These are phyloP conservation scores for Lolium perenne DNA, from an alignment of 176 grass and related monocot species.

Conservation along the genomic window DNA sequence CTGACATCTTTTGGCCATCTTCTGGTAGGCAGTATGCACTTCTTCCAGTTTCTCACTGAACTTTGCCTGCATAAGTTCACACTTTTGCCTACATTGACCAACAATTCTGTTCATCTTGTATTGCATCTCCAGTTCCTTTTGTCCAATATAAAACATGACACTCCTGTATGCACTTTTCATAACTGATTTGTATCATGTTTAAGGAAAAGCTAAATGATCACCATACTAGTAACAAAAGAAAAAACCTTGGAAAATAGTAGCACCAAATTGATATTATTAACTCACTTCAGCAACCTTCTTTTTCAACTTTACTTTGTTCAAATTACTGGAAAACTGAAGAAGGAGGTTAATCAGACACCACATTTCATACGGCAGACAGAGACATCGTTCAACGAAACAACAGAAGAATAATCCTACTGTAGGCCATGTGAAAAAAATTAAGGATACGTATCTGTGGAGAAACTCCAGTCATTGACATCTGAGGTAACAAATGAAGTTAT, in stretches of 20 bases:
- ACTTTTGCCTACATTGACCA: conserved; percentile 80
- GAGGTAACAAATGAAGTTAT: conserved; percentile 45
- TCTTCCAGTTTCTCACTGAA: conserved; percentile 91
- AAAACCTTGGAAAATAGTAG: neutral
- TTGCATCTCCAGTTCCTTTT: conserved; percentile 94
- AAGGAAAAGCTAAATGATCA: conserved; percentile 38
- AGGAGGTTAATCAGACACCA: conserved; percentile 8
- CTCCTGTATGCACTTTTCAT: conserved; percentile 91
- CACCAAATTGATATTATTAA: conserved; percentile 44
- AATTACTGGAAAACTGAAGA: conserved; percentile 8
- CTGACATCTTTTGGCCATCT: conserved; percentile 88
- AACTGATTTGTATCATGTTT: conserved; percentile 56
- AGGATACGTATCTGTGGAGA: conserved; percentile 92
- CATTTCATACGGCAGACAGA: neutral
- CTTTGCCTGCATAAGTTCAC: conserved; percentile 82
- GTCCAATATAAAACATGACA: conserved; percentile 91
- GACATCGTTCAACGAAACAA: conserved; percentile 21
- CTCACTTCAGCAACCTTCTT: neutral
- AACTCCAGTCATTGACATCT: conserved; percentile 91
- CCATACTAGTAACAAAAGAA: conserved; percentile 11
- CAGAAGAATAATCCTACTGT: neutral
- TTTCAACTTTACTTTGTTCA: neutral
- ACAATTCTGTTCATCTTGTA: conserved; percentile 88
- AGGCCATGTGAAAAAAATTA: conserved; percentile 20
- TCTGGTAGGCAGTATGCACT: conserved; percentile 79